A percentile compares a stretch with the other conserved stretches of the same genome.
Conservation (phyloP, 2,329 filamentous ascomycete genomes). For the Acarospora socialis region DNA sequence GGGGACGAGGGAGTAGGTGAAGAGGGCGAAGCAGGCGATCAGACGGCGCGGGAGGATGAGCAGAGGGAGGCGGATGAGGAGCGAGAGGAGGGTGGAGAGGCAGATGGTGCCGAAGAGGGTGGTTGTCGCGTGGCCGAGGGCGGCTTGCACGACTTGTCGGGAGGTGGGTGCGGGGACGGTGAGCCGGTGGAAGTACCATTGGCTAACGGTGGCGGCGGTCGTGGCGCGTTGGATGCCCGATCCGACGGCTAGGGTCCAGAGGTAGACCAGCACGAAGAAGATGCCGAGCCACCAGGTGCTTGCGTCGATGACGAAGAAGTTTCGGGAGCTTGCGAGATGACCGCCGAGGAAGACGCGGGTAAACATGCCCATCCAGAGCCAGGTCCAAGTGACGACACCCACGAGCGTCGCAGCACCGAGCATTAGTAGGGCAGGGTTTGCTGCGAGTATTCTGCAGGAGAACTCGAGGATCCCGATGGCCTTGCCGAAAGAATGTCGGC, state of each 20-base stretch:
- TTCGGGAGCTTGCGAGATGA: conserved; percentile 48
- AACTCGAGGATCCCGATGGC: conserved; percentile 87
- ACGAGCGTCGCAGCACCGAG: conserved; percentile 69
- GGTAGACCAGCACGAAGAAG: conserved; percentile 84
- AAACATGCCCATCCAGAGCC: conserved; percentile 95
- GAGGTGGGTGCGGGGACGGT: conserved; percentile 64
- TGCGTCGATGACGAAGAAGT: conserved; percentile 65
- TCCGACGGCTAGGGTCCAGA: conserved; percentile 84
- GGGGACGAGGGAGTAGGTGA: conserved; percentile 67
- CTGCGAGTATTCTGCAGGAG: conserved; percentile 69
- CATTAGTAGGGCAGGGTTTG: conserved; percentile 67
- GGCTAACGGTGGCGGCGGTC: conserved; percentile 86
- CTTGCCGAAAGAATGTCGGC: conserved; percentile 64
- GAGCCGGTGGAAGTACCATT: conserved; percentile 98
- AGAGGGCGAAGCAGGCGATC: conserved; percentile 53
- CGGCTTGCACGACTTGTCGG: conserved; percentile 67
- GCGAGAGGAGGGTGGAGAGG: conserved; percentile 65
- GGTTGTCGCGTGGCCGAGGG: conserved; percentile 64
- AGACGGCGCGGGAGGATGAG: conserved; percentile 67
- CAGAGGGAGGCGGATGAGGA: conserved; percentile 72
- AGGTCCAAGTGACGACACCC: conserved; percentile 75
- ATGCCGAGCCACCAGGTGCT: conserved; percentile 92
- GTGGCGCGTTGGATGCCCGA: conserved; percentile 80
- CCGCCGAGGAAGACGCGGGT: conserved; percentile 90
- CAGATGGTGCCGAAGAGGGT: conserved; percentile 89